phyloP scores from a whole-genome alignment of 2,329 filamentous ascomycete species.

The Blastomyces gilchristii region DNA sequence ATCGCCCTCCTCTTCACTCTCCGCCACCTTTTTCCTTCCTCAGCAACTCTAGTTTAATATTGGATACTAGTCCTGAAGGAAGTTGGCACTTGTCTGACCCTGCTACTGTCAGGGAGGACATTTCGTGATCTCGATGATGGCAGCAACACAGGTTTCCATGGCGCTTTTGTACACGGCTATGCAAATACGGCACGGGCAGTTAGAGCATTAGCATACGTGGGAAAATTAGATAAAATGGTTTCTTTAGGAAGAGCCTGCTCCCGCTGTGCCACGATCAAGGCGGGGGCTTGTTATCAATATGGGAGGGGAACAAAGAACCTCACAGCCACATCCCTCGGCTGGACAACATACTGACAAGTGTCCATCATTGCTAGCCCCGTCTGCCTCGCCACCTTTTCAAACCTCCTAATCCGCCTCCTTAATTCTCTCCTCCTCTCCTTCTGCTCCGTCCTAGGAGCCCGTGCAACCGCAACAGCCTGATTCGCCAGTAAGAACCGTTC shows the following conservation, averaged over 20 bases:
- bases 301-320: not conserved
- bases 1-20: not conserved
- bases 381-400: not conserved
- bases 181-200: not conserved
- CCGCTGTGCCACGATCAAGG: not conserved
- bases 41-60: not conserved
- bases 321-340: not conserved
- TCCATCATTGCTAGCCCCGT: not conserved
- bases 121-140: not conserved
- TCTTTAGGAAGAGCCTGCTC: not conserved
- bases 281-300: not conserved
- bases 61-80: not conserved
- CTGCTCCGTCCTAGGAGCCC: not conserved
- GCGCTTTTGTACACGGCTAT: not conserved
- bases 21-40: not conserved
- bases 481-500: not conserved
- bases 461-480: not conserved
- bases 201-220: not conserved
- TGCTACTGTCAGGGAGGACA: not conserved
- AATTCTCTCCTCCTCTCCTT: not conserved
- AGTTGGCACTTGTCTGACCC: not conserved
- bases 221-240: not conserved
- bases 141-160: not conserved
- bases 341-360: not conserved
- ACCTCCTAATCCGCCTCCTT: not conserved